phyloP scores from a whole-genome alignment of 2,329 filamentous ascomycete species.

The Pezicula rhizophila region DNA sequence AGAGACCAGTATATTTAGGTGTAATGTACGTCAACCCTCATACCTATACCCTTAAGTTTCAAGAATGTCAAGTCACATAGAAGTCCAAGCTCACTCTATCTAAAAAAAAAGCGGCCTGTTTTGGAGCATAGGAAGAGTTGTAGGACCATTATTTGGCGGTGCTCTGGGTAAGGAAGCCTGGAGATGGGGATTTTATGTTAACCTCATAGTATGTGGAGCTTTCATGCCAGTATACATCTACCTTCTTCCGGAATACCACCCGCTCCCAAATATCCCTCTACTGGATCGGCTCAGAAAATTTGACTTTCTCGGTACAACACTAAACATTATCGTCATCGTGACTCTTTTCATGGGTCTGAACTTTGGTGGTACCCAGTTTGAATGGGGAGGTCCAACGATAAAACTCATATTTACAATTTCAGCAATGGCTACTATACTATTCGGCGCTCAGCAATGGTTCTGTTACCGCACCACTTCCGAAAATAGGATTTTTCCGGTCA shows the following conservation, averaged over 20 bases:
- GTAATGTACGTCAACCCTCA: slow-evolving; percentile 11
- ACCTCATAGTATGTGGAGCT: slow-evolving; percentile 38
- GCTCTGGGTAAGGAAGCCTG: slow-evolving; percentile 30
- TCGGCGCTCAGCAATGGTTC: slow-evolving; percentile 7
- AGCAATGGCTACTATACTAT: slow-evolving; percentile 21
- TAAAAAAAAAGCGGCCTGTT: background rate
- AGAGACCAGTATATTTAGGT: slow-evolving; percentile 24
- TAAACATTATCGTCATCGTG: slow-evolving; percentile 19
- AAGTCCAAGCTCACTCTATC: background rate
- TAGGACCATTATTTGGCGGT: slow-evolving; percentile 13
- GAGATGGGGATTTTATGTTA: slow-evolving; percentile 46
- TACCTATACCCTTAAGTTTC: no score
- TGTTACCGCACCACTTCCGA: background rate
- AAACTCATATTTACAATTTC: slow-evolving; percentile 33
- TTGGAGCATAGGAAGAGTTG: background rate
- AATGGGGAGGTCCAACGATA: slow-evolving; percentile 9
- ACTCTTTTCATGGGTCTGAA: slow-evolving; percentile 19
- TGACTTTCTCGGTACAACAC: slow-evolving; percentile 25
- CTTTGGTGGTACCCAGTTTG: slow-evolving; percentile 17
- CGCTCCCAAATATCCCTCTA: slow-evolving; percentile 12
- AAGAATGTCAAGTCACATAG: background rate
- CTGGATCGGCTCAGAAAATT: slow-evolving; percentile 8
- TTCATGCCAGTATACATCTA: slow-evolving; percentile 29
- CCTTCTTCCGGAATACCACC: slow-evolving; percentile 34
- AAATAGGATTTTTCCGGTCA: slow-evolving; percentile 3